phyloP scores from a whole-genome alignment of 129 eudicot genomes.

The Smallanthus sonchifolius region DNA sequence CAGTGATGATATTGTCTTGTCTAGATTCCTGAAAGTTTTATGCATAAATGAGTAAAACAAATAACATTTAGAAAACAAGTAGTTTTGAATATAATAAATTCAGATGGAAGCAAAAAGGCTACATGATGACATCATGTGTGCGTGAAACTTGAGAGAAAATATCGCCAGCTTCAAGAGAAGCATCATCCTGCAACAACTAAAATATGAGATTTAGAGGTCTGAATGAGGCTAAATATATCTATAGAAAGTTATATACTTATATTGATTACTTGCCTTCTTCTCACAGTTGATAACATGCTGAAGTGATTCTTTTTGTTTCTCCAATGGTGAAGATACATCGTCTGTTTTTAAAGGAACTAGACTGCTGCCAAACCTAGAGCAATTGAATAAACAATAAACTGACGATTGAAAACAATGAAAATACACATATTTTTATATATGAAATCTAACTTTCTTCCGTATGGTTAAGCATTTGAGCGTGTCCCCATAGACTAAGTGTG shows the following conservation, averaged over 20 bases:
- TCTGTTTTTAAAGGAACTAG: constrained; percentile 28
- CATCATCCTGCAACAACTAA: constrained; percentile 42
- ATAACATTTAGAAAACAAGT: not conserved
- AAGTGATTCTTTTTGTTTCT: constrained; percentile 13
- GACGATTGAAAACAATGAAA: not conserved
- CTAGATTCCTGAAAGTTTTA: constrained; percentile 62
- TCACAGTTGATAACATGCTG: constrained; percentile 40
- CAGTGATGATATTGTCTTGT: constrained; percentile 69
- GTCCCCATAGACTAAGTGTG: not conserved
- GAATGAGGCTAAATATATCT: not conserved
- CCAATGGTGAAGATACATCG: constrained; percentile 19
- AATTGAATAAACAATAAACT: not conserved
- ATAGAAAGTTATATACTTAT: not conserved
- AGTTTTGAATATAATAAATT: not conserved
- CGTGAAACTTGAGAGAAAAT: constrained; percentile 59
- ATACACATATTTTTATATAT: not conserved
- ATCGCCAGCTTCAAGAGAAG: constrained; percentile 32
- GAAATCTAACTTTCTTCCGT: not conserved
- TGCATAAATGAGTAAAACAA: not conserved
- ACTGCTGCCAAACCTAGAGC: constrained; percentile 42
- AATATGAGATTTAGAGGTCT: not conserved
- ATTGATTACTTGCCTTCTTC: constrained; percentile 39
- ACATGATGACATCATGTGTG: constrained; percentile 66
- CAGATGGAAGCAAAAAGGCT: constrained; percentile 19
- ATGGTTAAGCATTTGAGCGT: not conserved